Evolutionary conservation across 495 filamentous ascomycete genomes (phyloP).

Genomic region (Echria macrotheca): DNA sequence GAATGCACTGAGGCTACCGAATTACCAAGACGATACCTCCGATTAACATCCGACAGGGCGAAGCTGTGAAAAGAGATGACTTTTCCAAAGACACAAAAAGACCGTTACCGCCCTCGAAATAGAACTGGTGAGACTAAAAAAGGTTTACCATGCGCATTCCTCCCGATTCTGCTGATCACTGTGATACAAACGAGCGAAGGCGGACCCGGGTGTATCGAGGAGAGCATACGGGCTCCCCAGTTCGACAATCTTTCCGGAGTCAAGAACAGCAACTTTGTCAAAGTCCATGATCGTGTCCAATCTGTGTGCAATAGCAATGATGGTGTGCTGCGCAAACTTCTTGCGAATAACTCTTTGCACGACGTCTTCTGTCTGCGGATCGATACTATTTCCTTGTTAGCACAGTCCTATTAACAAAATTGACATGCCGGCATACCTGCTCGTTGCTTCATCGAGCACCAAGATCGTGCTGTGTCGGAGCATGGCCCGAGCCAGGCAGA

Average conservation of each 20-base stretch:
- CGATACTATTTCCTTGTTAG: slow-evolving; percentile 15
- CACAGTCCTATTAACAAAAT: neutral
- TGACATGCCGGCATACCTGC: slow-evolving; percentile 14
- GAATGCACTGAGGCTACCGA: no score
- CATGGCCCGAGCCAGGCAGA: slow-evolving; percentile 57
- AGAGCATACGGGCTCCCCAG: slow-evolving; percentile 29
- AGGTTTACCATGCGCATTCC: no score
- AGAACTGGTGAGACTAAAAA: no score
- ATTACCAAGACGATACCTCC: no score
- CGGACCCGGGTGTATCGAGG: slow-evolving; percentile 16
- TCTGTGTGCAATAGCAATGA: slow-evolving; percentile 41
- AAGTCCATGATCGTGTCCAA: slow-evolving; percentile 37
- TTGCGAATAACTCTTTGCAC: slow-evolving; percentile 26
- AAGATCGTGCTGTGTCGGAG: slow-evolving; percentile 34
- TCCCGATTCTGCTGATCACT: no score
- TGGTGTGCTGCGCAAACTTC: slow-evolving; percentile 34
- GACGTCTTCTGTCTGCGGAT: slow-evolving; percentile 25
- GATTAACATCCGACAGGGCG: no score
- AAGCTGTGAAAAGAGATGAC: no score
- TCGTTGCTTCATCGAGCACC: slow-evolving; percentile 28
- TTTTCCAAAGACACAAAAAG: no score
- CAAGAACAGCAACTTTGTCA: slow-evolving; percentile 37
- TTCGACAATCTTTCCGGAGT: slow-evolving; percentile 32
- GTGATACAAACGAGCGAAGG: neutral
- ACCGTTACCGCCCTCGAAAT: no score